These are phyloP conservation scores for Pichia rugopelliculosa DNA, from an alignment of 805 yeast species.

Conservation along the genomic window DNA sequence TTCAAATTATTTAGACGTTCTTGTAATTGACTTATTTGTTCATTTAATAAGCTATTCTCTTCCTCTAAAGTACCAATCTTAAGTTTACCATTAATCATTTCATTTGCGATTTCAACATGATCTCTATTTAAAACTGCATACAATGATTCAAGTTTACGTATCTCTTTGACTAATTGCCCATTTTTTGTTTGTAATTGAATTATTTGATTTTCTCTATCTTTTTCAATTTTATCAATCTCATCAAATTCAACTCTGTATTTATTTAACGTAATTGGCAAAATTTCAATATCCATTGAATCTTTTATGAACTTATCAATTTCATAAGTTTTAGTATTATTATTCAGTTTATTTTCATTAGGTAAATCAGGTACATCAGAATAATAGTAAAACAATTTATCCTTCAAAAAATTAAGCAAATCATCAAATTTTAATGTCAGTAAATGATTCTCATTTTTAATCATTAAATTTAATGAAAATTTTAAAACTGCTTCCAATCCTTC, in stretches of 20 bases:
- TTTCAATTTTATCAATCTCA: constrained; percentile 63
- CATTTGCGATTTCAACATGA: constrained; percentile 81
- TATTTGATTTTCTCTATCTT: constrained; percentile 55
- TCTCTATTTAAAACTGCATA: constrained; percentile 67
- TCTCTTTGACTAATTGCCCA: constrained; percentile 64
- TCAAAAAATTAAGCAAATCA: constrained; percentile 64
- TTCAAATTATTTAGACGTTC: constrained; percentile 30
- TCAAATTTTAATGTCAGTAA: constrained; percentile 67
- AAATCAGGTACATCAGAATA: constrained; percentile 31
- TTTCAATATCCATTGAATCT: constrained; percentile 68
- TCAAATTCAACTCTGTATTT: constrained; percentile 69
- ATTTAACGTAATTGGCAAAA: constrained; percentile 65
- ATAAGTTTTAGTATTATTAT: constrained; percentile 32
- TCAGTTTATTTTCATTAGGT: constrained; percentile 11
- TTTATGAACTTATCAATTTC: constrained; percentile 65
- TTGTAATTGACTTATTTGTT: constrained; percentile 41
- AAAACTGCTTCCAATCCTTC: constrained; percentile 87
- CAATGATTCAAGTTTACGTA: constrained; percentile 63
- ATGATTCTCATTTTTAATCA: constrained; percentile 57
- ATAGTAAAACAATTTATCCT: constrained; percentile 68
- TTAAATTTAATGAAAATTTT: constrained; percentile 75
- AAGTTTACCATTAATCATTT: constrained; percentile 74
- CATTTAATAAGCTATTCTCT: constrained; percentile 57
- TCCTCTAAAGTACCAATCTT: constrained; percentile 66
- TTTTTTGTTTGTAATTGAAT: constrained; percentile 55